phyloP scores from a whole-genome alignment of 2,329 filamentous ascomycete genomes.

The Fusarium citri region DNA sequence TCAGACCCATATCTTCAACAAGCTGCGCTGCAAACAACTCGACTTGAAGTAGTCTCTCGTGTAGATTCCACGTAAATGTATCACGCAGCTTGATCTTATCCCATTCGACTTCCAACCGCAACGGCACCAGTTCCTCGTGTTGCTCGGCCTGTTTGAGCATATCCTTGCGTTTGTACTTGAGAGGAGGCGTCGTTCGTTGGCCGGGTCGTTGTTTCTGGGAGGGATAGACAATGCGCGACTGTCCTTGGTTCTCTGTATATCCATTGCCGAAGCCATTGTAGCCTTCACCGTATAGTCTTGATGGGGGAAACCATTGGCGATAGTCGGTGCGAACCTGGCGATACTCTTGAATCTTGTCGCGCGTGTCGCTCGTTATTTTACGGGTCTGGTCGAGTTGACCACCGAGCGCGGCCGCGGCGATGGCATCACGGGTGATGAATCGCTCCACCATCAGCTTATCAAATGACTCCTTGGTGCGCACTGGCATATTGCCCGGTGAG shows the following conservation, averaged over 20 bases:
- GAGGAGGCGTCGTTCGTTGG: slow-evolving; percentile 76
- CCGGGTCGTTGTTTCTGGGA: slow-evolving; percentile 79
- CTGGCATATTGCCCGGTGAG: slow-evolving; percentile 49
- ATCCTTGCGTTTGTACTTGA: slow-evolving; percentile 83
- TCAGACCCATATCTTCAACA: slow-evolving; percentile 88
- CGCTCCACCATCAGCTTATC: slow-evolving; percentile 65
- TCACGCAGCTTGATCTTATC: slow-evolving; percentile 96
- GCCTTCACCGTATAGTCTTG: slow-evolving; percentile 74
- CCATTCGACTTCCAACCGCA: slow-evolving; percentile 92
- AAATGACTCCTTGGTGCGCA: slow-evolving; percentile 68
- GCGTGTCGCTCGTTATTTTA: slow-evolving; percentile 70
- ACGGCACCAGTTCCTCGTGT: slow-evolving; percentile 89
- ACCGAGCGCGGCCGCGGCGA: slow-evolving; percentile 65
- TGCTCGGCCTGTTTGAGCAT: slow-evolving; percentile 88
- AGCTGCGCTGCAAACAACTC: slow-evolving; percentile 90
- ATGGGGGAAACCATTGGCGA: slow-evolving; percentile 66
- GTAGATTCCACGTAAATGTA: slow-evolving; percentile 98
- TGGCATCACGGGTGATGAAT: slow-evolving; percentile 65
- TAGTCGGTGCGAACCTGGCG: slow-evolving; percentile 67
- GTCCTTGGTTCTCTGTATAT: slow-evolving; percentile 76
- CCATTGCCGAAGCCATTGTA: slow-evolving; percentile 93
- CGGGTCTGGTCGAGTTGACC: slow-evolving; percentile 65
- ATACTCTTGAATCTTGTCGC: slow-evolving; percentile 77
- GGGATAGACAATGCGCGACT: slow-evolving; percentile 82
- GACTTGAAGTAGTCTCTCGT: slow-evolving; percentile 84